Evolutionary conservation across 176 grass and related monocot species (phyloP), one percentile per base, ranked within the genome.

Genomic region (Luzula sylvatica): DNA sequence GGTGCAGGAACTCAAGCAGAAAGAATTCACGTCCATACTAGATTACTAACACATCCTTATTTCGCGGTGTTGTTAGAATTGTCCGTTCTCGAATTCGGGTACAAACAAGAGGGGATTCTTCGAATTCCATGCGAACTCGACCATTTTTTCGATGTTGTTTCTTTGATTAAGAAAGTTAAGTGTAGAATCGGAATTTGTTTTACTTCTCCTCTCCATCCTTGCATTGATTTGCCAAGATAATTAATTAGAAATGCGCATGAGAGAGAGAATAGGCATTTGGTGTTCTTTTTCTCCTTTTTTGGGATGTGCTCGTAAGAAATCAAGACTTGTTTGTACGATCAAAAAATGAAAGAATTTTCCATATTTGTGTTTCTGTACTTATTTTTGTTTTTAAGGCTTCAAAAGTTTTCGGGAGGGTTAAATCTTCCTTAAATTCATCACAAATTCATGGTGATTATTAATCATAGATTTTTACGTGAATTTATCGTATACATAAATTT

Each of bases 11-110:
- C 19, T 19, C 20, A 54, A 15, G 50, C 17, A 19, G 74, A 94
- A 72, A 52, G 78, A 58, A 76, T 94, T 61, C 61, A 77, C 53
- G 78, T 94, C 58, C 72, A 22, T 0, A 65, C 75, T 39, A 78
- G 83, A 72, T 49, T 65, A 15, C 75, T 94, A n/a, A 68, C 55
- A 17, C 75, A 75, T 63, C 82, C 78, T 42, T 68, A 72, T 56
- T 49, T 94, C 53, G 24, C 63, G 5, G 58, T 43, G 26, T 43
- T 94, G 75, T 61, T 87, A 50, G 78, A 79, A 23, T 55, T 56
- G 50, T 75, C 82, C 19, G 88, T 43, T 22, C 46, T 73, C 48
- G 82, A 94, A 57, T 83, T 94, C 43, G 88, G 82, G 3, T 87
- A 94, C 63, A 58, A 30, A 23, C 78, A 94, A 51, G 69, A 72